These are phyloP conservation scores for Malus hybrid DNA, from an alignment of 331 rosid species.

Conservation along the genomic window DNA sequence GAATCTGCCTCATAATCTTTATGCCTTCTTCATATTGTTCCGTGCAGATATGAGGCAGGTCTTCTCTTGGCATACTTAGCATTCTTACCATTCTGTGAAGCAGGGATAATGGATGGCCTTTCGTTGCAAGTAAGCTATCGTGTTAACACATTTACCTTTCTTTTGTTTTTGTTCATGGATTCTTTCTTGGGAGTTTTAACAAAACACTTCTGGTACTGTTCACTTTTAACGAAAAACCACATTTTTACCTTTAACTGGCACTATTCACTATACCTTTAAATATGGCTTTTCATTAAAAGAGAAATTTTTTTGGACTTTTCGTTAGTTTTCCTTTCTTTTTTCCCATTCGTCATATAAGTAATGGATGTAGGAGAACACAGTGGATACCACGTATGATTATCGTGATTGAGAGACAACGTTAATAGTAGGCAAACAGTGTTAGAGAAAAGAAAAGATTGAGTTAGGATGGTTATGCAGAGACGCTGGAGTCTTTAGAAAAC, in stretches of 20 bases:
- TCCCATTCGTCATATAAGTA: not conserved
- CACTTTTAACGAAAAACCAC: no score
- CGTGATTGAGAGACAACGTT: not conserved
- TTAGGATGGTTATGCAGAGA: no score
- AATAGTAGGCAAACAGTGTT: not conserved
- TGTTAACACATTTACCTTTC: slow-evolving; percentile 1
- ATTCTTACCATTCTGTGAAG: slow-evolving; percentile 90
- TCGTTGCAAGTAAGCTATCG: slow-evolving; percentile 72
- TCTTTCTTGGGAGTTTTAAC: no score
- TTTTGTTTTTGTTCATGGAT: not conserved
- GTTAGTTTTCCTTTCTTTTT: no score
- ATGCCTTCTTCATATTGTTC: slow-evolving; percentile 8
- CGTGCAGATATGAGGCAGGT: slow-evolving; percentile 88
- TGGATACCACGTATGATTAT: not conserved
- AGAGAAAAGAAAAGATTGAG: no score
- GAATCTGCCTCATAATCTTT: slow-evolving; percentile 6
- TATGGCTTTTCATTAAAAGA: no score
- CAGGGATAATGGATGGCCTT: slow-evolving; percentile 71
- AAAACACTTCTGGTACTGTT: no score
- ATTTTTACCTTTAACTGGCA: no score
- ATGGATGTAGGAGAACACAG: not conserved
- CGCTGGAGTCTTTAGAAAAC: not conserved
- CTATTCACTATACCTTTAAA: no score
- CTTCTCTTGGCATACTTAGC: slow-evolving; percentile 83
- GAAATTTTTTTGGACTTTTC: no score